Evolutionary conservation across 176 grass and related monocot species (phyloP).

Genomic region (Raddia guianensis): DNA sequence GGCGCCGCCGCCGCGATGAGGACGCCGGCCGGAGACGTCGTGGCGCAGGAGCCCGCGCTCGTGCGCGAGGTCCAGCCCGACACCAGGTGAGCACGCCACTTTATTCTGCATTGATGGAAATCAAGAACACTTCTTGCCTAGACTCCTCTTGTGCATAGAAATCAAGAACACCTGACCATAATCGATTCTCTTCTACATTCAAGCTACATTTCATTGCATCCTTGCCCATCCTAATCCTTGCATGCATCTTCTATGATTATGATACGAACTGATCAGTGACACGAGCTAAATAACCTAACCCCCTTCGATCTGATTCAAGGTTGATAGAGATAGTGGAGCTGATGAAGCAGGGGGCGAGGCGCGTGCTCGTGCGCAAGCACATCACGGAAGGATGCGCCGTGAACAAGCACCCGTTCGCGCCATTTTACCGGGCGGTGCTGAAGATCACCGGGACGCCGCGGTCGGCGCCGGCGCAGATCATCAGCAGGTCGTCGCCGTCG

Average conservation of each 20-base stretch:
- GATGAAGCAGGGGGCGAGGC: conserved; percentile 59
- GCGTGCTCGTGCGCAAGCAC: conserved; percentile 55
- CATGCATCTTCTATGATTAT: too few relatives aligned
- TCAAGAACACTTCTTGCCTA: neutral
- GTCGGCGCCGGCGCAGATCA: neutral
- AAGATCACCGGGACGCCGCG: conserved; percentile 47
- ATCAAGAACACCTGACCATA: neutral
- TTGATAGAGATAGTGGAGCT: conserved; percentile 65
- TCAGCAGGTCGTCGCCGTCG: neutral
- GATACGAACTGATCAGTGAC: neutral
- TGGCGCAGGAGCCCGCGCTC: conserved; percentile 40
- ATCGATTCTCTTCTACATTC: neutral
- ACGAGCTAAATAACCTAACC: neutral
- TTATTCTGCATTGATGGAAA: neutral
- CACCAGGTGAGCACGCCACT: conserved; percentile 35
- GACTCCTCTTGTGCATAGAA: too few relatives aligned
- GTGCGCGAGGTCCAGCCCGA: conserved; percentile 62
- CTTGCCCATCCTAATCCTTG: too few relatives aligned
- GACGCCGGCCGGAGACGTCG: conserved; percentile 60
- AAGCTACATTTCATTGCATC: neutral
- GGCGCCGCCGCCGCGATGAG: conserved; percentile 25
- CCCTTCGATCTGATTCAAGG: conserved; percentile 29
- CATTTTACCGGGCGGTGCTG: conserved; percentile 43
- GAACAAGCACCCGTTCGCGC: conserved; percentile 55
- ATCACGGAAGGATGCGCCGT: conserved; percentile 32